These are phyloP conservation scores for Cercospora zeae-maydis DNA, from an alignment of 2,329 filamentous ascomycete species.

Conservation along the genomic window DNA sequence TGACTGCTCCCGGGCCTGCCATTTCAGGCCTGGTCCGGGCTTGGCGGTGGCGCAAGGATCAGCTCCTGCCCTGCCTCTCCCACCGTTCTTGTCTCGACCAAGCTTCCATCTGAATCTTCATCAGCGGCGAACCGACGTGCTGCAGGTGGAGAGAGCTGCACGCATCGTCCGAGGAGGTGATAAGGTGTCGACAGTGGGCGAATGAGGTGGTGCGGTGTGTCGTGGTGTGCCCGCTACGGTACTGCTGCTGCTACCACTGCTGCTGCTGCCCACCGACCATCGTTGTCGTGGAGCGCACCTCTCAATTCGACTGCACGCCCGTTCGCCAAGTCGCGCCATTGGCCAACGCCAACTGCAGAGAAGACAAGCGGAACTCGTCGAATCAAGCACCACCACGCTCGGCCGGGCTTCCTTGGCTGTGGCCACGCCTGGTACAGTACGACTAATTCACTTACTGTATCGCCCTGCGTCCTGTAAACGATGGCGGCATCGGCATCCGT, in stretches of 20 bases:
- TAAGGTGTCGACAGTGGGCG: too few relatives aligned
- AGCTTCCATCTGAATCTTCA: conserved; percentile 9
- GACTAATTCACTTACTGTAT: background rate
- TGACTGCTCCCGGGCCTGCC: conserved; percentile 12
- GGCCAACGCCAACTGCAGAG: background rate
- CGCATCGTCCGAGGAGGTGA: too few relatives aligned
- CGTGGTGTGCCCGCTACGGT: too few relatives aligned
- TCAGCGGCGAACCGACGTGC: background rate
- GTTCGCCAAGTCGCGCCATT: background rate
- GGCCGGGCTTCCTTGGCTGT: background rate
- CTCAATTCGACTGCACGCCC: background rate
- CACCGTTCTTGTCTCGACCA: background rate
- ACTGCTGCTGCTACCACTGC: too few relatives aligned
- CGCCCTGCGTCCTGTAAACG: background rate
- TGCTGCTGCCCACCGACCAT: too few relatives aligned
- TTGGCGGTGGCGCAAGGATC: conserved; percentile 10
- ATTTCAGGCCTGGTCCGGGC: conserved; percentile 5
- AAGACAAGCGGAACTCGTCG: background rate
- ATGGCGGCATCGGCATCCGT: background rate
- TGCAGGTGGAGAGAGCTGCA: too few relatives aligned
- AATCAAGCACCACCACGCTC: background rate
- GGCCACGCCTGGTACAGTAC: background rate
- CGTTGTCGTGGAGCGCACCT: too few relatives aligned
- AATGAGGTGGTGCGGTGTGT: too few relatives aligned
- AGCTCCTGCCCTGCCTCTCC: conserved; percentile 1